A percentile compares a stretch with the other conserved stretches of the same genome.
Evolutionary conservation across 805 yeast species (phyloP).

Genomic region (Starmerella bacillaris): DNA sequence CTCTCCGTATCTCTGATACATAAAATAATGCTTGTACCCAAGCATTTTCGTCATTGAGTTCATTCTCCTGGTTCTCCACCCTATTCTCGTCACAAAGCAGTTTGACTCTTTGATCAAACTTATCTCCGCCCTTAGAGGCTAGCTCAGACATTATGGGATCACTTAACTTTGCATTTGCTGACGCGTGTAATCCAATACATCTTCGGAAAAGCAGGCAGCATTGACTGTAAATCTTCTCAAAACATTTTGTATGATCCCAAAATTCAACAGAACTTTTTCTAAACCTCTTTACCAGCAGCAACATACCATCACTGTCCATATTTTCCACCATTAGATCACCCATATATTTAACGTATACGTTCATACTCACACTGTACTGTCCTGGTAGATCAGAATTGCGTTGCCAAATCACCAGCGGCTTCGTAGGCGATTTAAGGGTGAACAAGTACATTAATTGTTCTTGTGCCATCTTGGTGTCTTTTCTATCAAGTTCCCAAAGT

Average conservation of each 20-base stretch:
- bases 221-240: slow-evolving; percentile 43
- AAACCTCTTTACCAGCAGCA: slow-evolving; percentile 49
- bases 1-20: slow-evolving; percentile 8
- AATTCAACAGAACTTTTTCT: slow-evolving; percentile 63
- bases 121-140: slow-evolving; percentile 26
- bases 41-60: slow-evolving; percentile 1
- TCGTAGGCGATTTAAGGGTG: slow-evolving; percentile 41
- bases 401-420: slow-evolving; percentile 76
- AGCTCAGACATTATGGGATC: slow-evolving; percentile 35
- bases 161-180: slow-evolving; percentile 27
- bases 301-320: slow-evolving; percentile 41
- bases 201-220: slow-evolving; percentile 36
- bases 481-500: slow-evolving; percentile 37
- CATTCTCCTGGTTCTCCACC: not conserved
- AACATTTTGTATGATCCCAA: slow-evolving; percentile 42
- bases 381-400: slow-evolving; percentile 88
- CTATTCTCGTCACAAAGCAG: slow-evolving; percentile 1
- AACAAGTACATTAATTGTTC: slow-evolving; percentile 48
- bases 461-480: slow-evolving; percentile 37
- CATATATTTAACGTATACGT: slow-evolving; percentile 47
- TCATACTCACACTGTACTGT: slow-evolving; percentile 65
- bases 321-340: slow-evolving; percentile 36
- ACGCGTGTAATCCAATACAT: slow-evolving; percentile 24
- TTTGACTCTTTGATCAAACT: slow-evolving; percentile 11
- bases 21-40: slow-evolving; percentile 10